These are phyloP conservation scores for Carallia brachiata DNA, from an alignment of 345 rosid species.

Conservation along the genomic window DNA sequence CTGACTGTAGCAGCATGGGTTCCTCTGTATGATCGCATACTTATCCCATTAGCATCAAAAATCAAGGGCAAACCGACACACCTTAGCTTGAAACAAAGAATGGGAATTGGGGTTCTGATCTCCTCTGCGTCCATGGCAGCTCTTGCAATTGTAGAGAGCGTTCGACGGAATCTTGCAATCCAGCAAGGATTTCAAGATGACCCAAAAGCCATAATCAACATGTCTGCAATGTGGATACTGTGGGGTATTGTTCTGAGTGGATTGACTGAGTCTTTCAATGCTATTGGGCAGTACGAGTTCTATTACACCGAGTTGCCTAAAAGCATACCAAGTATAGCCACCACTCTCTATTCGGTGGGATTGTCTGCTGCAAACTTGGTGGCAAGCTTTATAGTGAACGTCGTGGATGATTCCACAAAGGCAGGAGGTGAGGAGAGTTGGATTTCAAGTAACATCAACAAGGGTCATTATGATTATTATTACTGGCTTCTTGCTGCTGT, in stretches of 20 bases:
- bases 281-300: constrained; percentile 46
- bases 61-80: constrained; percentile 29
- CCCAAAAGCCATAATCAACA: constrained; percentile 22
- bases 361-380: constrained; percentile 36
- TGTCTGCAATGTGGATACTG: constrained; percentile 54
- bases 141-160: constrained; percentile 39
- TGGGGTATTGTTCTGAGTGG: constrained; percentile 38
- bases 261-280: constrained; percentile 42
- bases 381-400: constrained; percentile 37
- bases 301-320: constrained; percentile 53
- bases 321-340: constrained; percentile 49
- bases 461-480: constrained; percentile 55
- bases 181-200: constrained; percentile 27
- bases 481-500: constrained; percentile 45
- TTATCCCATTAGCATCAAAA: constrained; percentile 41
- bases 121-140: constrained; percentile 30
- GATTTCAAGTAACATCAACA: constrained; percentile 46
- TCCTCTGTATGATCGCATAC: constrained; percentile 36
- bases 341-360: constrained; percentile 29
- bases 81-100: constrained; percentile 42
- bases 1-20: constrained; percentile 37
- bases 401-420: constrained; percentile 28
- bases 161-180: constrained; percentile 30
- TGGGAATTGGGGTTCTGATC: constrained; percentile 44
- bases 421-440: constrained; percentile 37